Percentiles rank a stretch among this genome's conserved stretches.
Evolutionary conservation across 2,329 filamentous ascomycete species (phyloP).

Genomic region (Cadophora sp.): DNA sequence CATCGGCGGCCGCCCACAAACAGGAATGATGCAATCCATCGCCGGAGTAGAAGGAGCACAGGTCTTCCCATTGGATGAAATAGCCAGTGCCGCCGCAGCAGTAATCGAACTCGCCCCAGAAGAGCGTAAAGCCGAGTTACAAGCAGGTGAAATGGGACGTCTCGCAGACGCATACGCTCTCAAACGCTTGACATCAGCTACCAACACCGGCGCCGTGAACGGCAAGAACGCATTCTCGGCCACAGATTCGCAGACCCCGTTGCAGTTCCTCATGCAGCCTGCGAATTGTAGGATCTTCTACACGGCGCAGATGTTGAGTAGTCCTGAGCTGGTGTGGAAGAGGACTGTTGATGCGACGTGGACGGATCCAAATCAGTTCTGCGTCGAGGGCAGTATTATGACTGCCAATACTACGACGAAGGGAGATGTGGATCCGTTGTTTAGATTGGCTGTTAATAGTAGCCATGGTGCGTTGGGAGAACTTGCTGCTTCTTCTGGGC

Average conservation of each 20-base stretch:
- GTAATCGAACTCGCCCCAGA: constrained; percentile 7
- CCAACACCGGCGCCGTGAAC: neutral
- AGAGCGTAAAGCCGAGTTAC: neutral
- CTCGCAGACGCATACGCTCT: constrained; percentile 13
- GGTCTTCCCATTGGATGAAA: constrained; percentile 18
- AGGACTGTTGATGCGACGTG: constrained; percentile 17
- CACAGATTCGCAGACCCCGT: constrained; percentile 17
- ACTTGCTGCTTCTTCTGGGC: neutral
- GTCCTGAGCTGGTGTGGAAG: constrained; percentile 7
- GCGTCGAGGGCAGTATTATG: constrained; percentile 20
- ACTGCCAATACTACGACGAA: neutral
- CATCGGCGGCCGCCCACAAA: constrained; percentile 48
- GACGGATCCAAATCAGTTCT: constrained; percentile 12
- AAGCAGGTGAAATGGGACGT: neutral
- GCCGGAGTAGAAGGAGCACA: constrained; percentile 25
- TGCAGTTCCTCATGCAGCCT: constrained; percentile 26
- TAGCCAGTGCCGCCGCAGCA: neutral
- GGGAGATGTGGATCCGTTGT: constrained; percentile 1
- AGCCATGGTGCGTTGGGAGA: neutral
- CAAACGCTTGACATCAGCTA: neutral
- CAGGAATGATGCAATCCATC: constrained; percentile 25
- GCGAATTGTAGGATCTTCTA: constrained; percentile 27
- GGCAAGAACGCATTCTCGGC: constrained; percentile 9
- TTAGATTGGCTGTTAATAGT: neutral
- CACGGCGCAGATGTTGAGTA: constrained; percentile 18